A percentile compares a stretch with the other conserved stretches of the same genome.
Evolutionary conservation across 1,284 basidiomycete genomes (phyloP).

Genomic region (Leucoagaricus sp.): DNA sequence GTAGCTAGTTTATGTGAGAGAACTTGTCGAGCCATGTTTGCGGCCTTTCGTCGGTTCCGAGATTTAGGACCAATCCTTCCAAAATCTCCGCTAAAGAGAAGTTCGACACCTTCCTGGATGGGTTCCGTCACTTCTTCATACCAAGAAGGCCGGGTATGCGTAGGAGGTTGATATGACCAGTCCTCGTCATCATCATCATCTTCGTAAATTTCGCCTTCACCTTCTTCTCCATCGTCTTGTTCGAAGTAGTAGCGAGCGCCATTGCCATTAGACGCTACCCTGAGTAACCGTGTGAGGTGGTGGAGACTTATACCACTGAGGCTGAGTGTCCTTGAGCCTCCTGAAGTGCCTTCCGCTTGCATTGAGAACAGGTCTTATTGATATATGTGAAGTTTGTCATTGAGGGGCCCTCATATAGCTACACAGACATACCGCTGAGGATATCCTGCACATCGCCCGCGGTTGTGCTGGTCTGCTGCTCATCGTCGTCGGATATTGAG

Average conservation of each 20-base stretch:
- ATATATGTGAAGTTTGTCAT: not conserved
- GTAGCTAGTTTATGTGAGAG: slow-evolving; percentile 40
- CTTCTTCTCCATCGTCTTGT: slow-evolving; percentile 33
- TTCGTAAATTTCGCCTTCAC: slow-evolving; percentile 42
- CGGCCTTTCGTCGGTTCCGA: slow-evolving; percentile 34
- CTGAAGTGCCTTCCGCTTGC: slow-evolving; percentile 28
- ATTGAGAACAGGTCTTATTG: slow-evolving; percentile 43
- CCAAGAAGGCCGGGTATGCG: slow-evolving; percentile 2
- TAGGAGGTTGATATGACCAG: slow-evolving; percentile 24
- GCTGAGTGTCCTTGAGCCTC: slow-evolving; percentile 18
- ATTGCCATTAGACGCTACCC: slow-evolving; percentile 15
- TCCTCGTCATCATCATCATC: slow-evolving; percentile 36
- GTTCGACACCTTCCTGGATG: slow-evolving; percentile 66
- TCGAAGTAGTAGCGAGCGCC: slow-evolving; percentile 15
- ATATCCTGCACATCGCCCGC: slow-evolving; percentile 27
- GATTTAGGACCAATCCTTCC: slow-evolving; percentile 63
- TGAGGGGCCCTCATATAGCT: too few relatives aligned
- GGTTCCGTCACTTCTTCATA: slow-evolving; percentile 49
- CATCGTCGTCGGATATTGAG: not conserved
- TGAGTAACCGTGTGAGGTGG: slow-evolving; percentile 30
- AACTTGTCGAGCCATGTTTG: slow-evolving; percentile 52
- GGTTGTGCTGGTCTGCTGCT: not conserved
- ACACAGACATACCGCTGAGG: slow-evolving; percentile 36
- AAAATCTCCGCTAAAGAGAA: slow-evolving; percentile 86
- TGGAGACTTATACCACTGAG: slow-evolving; percentile 33